Evolutionary conservation across 371 early-diverging fungal genomes (phyloP), one percentile per base, ranked within the genome.

Genomic region (Mortierella sp.): DNA sequence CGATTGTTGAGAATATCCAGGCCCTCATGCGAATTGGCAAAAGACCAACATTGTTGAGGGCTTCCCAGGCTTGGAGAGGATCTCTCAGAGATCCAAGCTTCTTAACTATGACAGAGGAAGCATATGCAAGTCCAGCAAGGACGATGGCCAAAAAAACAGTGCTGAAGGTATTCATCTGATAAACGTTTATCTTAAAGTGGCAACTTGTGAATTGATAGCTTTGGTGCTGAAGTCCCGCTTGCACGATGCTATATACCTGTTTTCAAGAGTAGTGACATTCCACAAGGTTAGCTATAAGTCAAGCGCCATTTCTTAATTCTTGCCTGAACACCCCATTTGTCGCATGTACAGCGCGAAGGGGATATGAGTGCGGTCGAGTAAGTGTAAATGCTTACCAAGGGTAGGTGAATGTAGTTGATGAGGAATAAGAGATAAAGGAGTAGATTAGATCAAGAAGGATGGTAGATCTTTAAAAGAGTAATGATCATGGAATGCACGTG

Each of bases 1-100:
- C 73, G 28, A 76, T 45, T 0, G 71, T 70, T 2, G 83, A 77
- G 45, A 83, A 83, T 39, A 83, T 77, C 83, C 83, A 77, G 37
- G 68, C 83, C 0, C 77, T 62, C 55, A 73, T 32, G 5, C 83
- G 77, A 57, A 83, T 76, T 16, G 83, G 83, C 30, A 83, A 52
- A 1, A 81, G 62, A 1, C 73, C 83, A n/a, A 70, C 35, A 40
- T 59, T 67, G 18, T 76, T 70, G 65, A 83, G 70, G 22, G 70
- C 64, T 0, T 83, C 73, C 83, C 83, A 83, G 58, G 64, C 63
- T 18, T 77, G 70, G 12, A 83, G 59, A 28, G 83, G 83, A 57
- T 83, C 74, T n/a, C 71, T 70, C 43, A 77, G 32, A 4, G 74
- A 45, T 18, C 70, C 68, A 22, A 80, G 68, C 35, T 62, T 75